Evolutionary conservation across 768 basidiomycete species (phyloP).

Genomic region (Thelephora aurantiotincta): DNA sequence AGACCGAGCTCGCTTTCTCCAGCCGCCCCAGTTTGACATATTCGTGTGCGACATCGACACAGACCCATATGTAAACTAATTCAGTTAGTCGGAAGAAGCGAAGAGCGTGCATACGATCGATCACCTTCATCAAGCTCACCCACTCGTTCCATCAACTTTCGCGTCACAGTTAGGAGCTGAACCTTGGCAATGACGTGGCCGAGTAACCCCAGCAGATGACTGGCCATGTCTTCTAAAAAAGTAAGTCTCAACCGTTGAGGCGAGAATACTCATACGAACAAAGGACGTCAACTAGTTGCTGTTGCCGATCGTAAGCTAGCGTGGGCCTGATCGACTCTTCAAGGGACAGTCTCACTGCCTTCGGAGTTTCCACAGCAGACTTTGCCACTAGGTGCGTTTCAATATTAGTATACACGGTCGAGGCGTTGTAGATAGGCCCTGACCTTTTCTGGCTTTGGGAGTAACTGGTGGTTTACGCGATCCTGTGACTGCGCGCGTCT

Average conservation of each 20-base stretch:
- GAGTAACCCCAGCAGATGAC: constrained; percentile 54
- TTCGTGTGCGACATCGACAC: constrained; percentile 64
- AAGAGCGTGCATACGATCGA: constrained; percentile 8
- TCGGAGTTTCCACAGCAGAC: no score
- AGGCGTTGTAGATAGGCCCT: neutral
- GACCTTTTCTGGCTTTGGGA: constrained; percentile 26
- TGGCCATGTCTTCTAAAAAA: constrained; percentile 30
- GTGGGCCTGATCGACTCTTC: constrained; percentile 2
- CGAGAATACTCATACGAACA: neutral
- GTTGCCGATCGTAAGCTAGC: constrained; percentile 15
- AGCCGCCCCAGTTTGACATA: constrained; percentile 67
- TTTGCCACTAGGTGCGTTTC: no score
- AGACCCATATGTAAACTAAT: constrained; percentile 47
- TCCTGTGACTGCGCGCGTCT: neutral
- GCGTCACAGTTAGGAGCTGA: constrained; percentile 47
- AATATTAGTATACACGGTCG: no score
- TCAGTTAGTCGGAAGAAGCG: neutral
- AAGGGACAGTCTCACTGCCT: no score
- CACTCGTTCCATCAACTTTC: constrained; percentile 39
- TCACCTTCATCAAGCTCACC: neutral
- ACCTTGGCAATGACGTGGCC: constrained; percentile 54
- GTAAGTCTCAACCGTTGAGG: neutral
- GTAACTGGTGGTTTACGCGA: constrained; percentile 22
- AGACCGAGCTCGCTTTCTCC: constrained; percentile 50
- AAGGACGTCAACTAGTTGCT: constrained; percentile 26